Evolutionary conservation across 768 basidiomycete species (phyloP).

Genomic region (Auriculariales sp.): DNA sequence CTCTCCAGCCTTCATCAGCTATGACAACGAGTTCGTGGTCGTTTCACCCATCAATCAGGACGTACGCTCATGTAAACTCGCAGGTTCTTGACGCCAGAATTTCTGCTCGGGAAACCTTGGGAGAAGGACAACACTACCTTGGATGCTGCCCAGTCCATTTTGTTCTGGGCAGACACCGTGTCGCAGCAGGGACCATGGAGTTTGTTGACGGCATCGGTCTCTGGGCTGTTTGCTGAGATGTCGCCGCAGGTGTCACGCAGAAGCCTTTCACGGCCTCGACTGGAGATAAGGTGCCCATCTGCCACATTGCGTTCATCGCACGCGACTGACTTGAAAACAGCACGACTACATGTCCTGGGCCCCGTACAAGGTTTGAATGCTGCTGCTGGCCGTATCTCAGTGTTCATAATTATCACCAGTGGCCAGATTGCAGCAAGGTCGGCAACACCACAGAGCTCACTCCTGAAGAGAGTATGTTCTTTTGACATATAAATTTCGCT

Average conservation of each 20-base stretch:
- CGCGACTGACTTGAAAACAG: not conserved
- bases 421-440: conserved; percentile 44
- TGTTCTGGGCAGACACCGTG: not conserved
- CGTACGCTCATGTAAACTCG: too few species aligned
- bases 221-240: not conserved
- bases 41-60: too few species aligned
- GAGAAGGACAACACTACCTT: not conserved
- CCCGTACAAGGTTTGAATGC: conserved; percentile 7
- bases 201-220: not conserved
- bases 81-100: not conserved
- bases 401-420: conserved; percentile 25
- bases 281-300: not conserved
- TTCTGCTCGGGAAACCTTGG: not conserved
- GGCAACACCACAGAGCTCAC: conserved; percentile 44
- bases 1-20: not conserved
- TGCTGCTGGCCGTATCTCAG: not conserved
- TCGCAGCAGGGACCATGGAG: conserved; percentile 3
- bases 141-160: not conserved
- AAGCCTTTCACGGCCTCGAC: not conserved
- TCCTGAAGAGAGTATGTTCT: conserved; percentile 30
- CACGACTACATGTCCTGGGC: conserved; percentile 11
- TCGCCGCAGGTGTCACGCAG: not conserved
- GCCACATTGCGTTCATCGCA: not conserved
- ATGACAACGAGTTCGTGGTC: not conserved
- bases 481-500: not conserved